Conservation (phyloP, 2,329 filamentous ascomycete species). For the Tolypocladium capitatum region DNA sequence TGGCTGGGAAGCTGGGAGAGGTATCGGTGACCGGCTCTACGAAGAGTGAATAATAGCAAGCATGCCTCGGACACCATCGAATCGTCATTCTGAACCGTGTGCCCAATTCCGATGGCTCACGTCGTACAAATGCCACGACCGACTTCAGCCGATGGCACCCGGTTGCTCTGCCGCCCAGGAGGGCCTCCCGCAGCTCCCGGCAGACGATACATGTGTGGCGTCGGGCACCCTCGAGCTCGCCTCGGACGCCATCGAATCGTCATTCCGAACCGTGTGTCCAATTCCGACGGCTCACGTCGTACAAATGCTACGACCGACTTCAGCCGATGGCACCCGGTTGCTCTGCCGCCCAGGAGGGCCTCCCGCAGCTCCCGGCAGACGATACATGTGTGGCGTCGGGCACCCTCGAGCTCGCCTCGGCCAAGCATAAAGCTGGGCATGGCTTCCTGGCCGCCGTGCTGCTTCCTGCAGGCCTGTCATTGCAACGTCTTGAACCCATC, state of each 20-base stretch:
- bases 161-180: background rate
- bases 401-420: no score
- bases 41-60: background rate
- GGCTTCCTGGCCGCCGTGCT: no score
- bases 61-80: no score
- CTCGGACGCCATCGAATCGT: background rate
- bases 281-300: background rate
- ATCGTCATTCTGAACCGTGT: background rate
- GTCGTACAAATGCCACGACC: background rate
- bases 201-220: background rate
- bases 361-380: background rate
- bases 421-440: no score
- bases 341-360: background rate
- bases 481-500: no score
- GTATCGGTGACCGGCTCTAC: constrained; percentile 11
- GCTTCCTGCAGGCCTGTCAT: background rate
- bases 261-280: background rate
- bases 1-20: constrained; percentile 58
- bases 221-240: no score
- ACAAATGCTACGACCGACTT: background rate
- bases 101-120: background rate
- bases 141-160: background rate
- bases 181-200: background rate
- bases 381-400: background rate
- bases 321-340: background rate